Conservation (phyloP, 177 flowering plant species). For the Telopea speciosissima region DNA sequence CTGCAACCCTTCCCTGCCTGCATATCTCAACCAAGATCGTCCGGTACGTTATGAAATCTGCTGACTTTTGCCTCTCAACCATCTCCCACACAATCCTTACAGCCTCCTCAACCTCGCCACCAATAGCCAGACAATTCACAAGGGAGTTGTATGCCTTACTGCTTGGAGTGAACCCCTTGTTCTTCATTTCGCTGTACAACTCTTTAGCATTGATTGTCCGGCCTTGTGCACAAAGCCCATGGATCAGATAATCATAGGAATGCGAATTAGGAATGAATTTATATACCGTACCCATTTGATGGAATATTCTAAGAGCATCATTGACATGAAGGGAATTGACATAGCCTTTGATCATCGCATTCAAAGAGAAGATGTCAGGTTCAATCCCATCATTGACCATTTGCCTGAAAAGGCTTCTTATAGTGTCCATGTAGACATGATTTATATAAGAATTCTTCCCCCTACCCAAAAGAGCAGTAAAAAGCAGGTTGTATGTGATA, state of each 20-base stretch:
- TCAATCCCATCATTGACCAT: conserved; percentile 79
- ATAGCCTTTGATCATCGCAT: conserved; percentile 86
- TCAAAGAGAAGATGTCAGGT: conserved; percentile 73
- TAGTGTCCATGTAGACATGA: conserved; percentile 76
- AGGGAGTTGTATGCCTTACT: conserved; percentile 74
- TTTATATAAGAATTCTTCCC: conserved; percentile 61
- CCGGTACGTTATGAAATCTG: conserved; percentile 64
- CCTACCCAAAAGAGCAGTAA: conserved; percentile 55
- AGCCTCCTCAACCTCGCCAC: conserved; percentile 75
- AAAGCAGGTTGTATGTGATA: conserved; percentile 68
- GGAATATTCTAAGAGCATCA: conserved; percentile 83
- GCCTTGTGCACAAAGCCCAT: conserved; percentile 84
- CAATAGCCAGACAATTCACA: conserved; percentile 73
- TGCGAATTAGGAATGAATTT: conserved; percentile 53
- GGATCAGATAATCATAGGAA: conserved; percentile 69
- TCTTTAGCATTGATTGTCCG: conserved; percentile 71
- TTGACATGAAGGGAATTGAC: conserved; percentile 74
- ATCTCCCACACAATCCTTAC: conserved; percentile 68
- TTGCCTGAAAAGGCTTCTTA: conserved; percentile 68
- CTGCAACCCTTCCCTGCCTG: conserved; percentile 36
- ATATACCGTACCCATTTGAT: conserved; percentile 77
- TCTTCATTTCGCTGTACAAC: conserved; percentile 60
- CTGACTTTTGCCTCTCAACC: conserved; percentile 39
- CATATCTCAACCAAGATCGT: conserved; percentile 71
- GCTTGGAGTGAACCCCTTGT: conserved; percentile 59